Base-by-base conservation (phyloP, 768 basidiomycete genomes). In the Macrolepiota fuliginosa region DNA sequence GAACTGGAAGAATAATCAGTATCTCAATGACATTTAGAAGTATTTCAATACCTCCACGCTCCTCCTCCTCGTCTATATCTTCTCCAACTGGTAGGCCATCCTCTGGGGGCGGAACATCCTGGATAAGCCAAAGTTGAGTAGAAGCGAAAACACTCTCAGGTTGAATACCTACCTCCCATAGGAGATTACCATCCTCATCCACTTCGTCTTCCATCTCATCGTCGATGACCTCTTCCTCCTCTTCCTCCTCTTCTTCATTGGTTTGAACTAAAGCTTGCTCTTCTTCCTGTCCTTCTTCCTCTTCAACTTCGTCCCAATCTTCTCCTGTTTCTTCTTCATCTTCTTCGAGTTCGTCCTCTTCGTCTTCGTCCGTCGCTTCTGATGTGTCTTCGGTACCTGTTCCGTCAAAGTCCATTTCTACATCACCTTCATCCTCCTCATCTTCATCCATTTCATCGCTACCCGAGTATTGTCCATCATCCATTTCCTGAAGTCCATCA, bases 321-420 rank as follows among this genome's bases (percentile, higher is more conserved):
- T 79, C 84, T 39, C 45, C 60, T 6, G 78, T 77, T 32, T 79
- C 82, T n/a, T 85, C 59, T 17, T 61, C 60, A 3, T 79, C 46
- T 29, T 63, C 65, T 17, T 84, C 86, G 1, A 86, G 73, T 19
- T 84, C 89, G 47, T 84, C 89, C 35, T 83, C 87, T 2, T 83
- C 88, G 6, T 76, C 85, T 29, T 85, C 87, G 29, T 90, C 90
- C 22, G 87, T 91, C 0, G 87, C 88, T 51, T 85, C 83, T 0
- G 90, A 92, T 1, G 91, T 92, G 54, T 88, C 90, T 62, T 91
- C 91, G 63, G 90, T 92, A 25, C 88, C 90, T 0, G 89, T 88
- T 61, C 89, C 91, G 19, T 92, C 93, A 64, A 89, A 91, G 51
- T 94, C 94, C 86, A 91, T 91, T 47, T 92, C 92, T 42, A 91